Evolutionary conservation across 164 flowering plant genomes (phyloP).

Genomic region (Umbilicus rupestris): DNA sequence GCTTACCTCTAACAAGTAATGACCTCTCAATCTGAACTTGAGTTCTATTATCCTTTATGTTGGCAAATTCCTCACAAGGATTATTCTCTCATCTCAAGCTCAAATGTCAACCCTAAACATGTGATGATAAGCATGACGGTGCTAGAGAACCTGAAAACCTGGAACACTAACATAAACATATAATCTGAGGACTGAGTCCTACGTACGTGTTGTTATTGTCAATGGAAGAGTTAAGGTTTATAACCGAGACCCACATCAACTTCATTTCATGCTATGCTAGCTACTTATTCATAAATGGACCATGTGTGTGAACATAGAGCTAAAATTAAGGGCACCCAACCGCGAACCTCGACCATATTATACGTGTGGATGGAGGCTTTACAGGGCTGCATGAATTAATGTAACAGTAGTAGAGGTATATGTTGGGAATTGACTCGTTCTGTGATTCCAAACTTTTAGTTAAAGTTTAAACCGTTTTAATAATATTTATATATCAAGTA

Average conservation of each 20-base stretch:
- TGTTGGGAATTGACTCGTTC: no score
- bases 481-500: no score
- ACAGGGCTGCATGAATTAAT: background rate
- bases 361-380: background rate
- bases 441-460: no score
- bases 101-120: background rate
- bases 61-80: no score
- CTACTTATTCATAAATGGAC: background rate
- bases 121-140: background rate
- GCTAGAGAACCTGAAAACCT: background rate
- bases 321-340: background rate
- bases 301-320: background rate
- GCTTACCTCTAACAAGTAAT: no score
- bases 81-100: no score
- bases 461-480: no score
- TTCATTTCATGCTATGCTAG: background rate
- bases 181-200: background rate
- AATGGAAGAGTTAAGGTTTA: background rate
- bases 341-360: background rate
- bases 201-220: background rate
- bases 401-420: no score
- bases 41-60: background rate
- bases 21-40: no score
- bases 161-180: background rate
- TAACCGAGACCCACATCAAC: background rate